These are phyloP conservation scores for Colletotrichum simmondsii DNA, from an alignment of 2,329 filamentous ascomycete genomes.

Conservation along the genomic window DNA sequence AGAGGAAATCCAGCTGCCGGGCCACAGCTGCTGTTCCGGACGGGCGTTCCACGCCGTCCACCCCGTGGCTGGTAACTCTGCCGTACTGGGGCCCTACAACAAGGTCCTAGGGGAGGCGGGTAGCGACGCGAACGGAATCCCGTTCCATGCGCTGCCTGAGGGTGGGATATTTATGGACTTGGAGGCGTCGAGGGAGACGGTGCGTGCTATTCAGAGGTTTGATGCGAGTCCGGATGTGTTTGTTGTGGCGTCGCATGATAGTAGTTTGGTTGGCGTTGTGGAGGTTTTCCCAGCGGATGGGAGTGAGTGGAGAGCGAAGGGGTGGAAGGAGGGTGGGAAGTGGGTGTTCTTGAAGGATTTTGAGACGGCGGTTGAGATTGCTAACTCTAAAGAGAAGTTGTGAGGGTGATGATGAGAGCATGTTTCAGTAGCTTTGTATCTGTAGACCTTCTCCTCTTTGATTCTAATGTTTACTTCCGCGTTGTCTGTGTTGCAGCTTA, in stretches of 20 bases:
- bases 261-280: neutral
- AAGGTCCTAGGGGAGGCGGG: neutral
- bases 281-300: neutral
- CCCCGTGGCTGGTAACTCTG: neutral
- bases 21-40: neutral
- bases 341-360: neutral
- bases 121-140: neutral
- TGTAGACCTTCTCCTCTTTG: neutral
- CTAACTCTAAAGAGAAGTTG: neutral
- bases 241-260: neutral
- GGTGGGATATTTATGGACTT: neutral
- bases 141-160: neutral
- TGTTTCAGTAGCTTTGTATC: neutral
- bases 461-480: neutral
- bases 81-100: neutral
- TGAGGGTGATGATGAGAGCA: neutral
- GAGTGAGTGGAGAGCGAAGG: neutral
- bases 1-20: neutral
- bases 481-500: neutral
- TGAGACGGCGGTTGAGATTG: neutral
- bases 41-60: neutral
- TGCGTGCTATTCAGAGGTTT: neutral
- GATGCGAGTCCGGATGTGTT: conserved; percentile 7
- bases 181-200: neutral
- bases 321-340: conserved; percentile 2